These are phyloP conservation scores for Marvania coccoides DNA, from an alignment of 139 green algal species.

Conservation along the genomic window DNA sequence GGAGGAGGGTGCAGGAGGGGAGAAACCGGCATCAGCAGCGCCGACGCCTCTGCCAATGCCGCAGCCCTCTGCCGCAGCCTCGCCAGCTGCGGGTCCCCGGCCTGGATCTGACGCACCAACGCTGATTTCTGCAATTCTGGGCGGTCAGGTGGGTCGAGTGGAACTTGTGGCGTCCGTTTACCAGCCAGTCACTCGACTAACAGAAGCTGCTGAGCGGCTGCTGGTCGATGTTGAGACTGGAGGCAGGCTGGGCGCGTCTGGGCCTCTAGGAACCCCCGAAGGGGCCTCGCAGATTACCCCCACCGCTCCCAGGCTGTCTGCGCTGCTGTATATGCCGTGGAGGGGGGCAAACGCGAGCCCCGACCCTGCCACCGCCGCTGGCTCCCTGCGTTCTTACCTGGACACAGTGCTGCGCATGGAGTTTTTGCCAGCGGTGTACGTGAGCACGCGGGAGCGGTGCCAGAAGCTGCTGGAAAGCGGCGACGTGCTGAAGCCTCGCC, in stretches of 20 bases:
- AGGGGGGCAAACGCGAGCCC: neutral
- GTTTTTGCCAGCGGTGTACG: slow-evolving; percentile 59
- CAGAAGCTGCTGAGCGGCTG: slow-evolving; percentile 13
- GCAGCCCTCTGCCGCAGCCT: too few species aligned
- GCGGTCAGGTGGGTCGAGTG: slow-evolving; percentile 13
- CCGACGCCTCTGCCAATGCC: too few species aligned
- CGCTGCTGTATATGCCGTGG: slow-evolving; percentile 13
- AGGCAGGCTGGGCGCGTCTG: neutral
- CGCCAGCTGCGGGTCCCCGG: too few species aligned
- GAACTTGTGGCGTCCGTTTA: slow-evolving; percentile 38
- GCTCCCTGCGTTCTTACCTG: slow-evolving; percentile 34
- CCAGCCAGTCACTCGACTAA: slow-evolving; percentile 27
- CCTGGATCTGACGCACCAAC: neutral
- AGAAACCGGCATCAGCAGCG: too few species aligned
- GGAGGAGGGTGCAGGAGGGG: neutral
- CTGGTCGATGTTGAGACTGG: neutral
- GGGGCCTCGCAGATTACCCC: neutral
- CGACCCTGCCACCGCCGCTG: neutral
- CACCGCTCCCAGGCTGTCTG: slow-evolving; percentile 1
- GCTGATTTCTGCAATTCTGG: slow-evolving; percentile 6
- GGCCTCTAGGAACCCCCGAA: neutral
- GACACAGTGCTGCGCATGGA: slow-evolving; percentile 43
- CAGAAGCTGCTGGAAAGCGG: slow-evolving; percentile 42
- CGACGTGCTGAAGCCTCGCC: slow-evolving; percentile 43
- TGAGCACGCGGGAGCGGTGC: slow-evolving; percentile 39